Evolutionary conservation across 129 eudicot genomes (phyloP), one percentile per base, ranked within the genome.

Genomic region (Artemisia annua): DNA sequence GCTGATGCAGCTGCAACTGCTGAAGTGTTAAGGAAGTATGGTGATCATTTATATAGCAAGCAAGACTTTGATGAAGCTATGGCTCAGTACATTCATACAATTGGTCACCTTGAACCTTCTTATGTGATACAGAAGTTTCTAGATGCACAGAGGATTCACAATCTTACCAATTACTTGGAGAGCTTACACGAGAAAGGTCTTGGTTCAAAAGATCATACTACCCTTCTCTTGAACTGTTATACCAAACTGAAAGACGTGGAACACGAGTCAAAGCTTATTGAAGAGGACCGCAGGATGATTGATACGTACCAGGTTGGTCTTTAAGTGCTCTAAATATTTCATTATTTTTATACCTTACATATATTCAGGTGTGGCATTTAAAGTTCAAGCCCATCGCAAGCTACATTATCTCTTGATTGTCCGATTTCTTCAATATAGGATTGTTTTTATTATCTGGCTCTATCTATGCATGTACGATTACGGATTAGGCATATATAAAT

Each of bases 1-100:
- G 97, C 99, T 46, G 99, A 95, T 82, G 96, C 97, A 60, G 91
- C 85, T 65, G 99, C 99, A 46, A 95, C 96, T 55, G 99, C 99
- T 53, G 96, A 90, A 84, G 99, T 95, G 67, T 78, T 95, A 71
- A 86, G 97, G 69, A 95, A 90, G 75, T 95, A 95, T 70, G 99
- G 91, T 5, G 99, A 91, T 80, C 97, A 95, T 82, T 78, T 95
- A 63, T 95, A 95, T 53, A 74, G 91, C 74, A 95, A 95, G 52
- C 97, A 88, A 72, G 91, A 91, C 18, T 95, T 82, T 69, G 99
- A 95, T 60, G 97, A 83, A 57, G 91, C 99, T 50, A 91, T 95
- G 99, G 83, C 91, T 70, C 99, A 95, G 70, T 95, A 95, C 72
- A 95, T 91, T 63, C 96, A 65, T 76, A 91, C 99, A 61, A 95